Conservation (phyloP, 371 early-diverging fungal species). For the Encephalitozoon hellem region DNA sequence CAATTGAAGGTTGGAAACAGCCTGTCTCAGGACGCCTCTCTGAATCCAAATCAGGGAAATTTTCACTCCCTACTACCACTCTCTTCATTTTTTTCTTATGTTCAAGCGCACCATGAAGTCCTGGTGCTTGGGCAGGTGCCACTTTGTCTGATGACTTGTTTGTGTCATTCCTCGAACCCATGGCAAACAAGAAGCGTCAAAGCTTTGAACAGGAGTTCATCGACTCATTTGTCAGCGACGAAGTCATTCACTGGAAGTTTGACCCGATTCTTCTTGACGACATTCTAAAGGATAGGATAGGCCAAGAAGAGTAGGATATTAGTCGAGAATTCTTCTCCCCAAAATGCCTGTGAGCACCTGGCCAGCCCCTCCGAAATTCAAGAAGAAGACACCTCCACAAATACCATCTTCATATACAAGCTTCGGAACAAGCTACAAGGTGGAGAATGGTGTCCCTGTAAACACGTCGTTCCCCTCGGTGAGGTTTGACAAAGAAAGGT, state of each 20-base stretch:
- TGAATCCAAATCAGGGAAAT: neutral
- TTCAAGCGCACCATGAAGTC: neutral
- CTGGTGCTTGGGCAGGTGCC: neutral
- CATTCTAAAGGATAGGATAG: neutral
- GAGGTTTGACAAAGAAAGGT: neutral
- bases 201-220: slow-evolving; percentile 10
- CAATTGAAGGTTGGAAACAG: neutral
- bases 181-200: neutral
- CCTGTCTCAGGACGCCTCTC: neutral
- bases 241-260: neutral
- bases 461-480: neutral
- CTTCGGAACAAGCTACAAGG: neutral
- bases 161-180: neutral
- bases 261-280: neutral
- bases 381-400: neutral
- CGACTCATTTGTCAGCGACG: slow-evolving; percentile 15
- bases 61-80: too few species aligned
- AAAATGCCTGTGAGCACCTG: neutral
- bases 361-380: neutral
- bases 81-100: neutral
- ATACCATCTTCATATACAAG: neutral
- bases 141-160: neutral
- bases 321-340: neutral
- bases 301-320: neutral
- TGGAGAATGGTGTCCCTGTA: neutral